Base-by-base conservation (phyloP, 306 rosid species). In the Rubus parviflorus region DNA sequence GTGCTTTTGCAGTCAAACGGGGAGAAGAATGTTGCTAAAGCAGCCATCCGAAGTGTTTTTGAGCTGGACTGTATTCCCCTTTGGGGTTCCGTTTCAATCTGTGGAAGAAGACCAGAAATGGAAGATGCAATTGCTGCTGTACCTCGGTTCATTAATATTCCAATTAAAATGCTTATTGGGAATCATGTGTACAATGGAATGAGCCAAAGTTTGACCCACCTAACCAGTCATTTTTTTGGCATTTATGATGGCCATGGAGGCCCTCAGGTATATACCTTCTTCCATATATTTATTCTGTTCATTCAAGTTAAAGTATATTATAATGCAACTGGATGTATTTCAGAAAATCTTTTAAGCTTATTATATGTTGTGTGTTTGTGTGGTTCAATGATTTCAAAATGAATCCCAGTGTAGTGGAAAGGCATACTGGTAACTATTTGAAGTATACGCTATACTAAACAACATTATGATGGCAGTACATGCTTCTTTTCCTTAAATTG, bases 171-270 rank as follows among this genome's bases (percentile, higher is more conserved):
- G 92, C 86, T 88, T 14, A 63, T 56, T 7, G 77, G 86, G 5
- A 80, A 78, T 70, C 68, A 49, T 56, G 38, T 67, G 74, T 17
- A 72, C 40, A 67, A 74, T 70, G 88, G 89, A 77, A 79, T 79
- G 43, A 66, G 80, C 74, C 88, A 79, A 73, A 83, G 71, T 74
- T 73, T 85, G 84, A 86, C 89, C 41, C 85, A 85, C 73, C 57
- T 83, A 68, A 75, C 82, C 80, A 81, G 86, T 81, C 92, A 88
- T 63, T 88, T 86, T 73, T 88, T 76, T 48, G 92, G 89, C 38
- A 83, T 88, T 78, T 88, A 88, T 65, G 92, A 88, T 88, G 92
- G 92, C 40, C 92, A 88, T 30, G 92, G 92, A 22, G 92, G 92
- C 53, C 68, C 86, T 83, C 92, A 86, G 92, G 92, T 86, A 81